Percentiles rank a stretch among this genome's conserved stretches.
Conservation (phyloP, 2,329 filamentous ascomycete genomes). For the Colletotrichum acutatum region DNA sequence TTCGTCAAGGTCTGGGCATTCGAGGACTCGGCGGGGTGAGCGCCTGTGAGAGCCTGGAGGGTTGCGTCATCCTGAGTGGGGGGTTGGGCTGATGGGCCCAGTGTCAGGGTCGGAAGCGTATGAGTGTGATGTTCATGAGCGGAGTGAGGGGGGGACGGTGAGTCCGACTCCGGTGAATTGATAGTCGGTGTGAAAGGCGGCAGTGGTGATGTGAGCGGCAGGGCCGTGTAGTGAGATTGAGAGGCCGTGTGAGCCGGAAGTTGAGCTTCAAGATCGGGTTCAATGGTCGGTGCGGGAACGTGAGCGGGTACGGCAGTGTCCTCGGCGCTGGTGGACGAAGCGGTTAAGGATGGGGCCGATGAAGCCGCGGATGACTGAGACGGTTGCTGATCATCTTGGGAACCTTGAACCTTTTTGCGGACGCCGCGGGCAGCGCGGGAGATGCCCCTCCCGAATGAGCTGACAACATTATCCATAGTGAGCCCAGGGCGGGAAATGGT, state of each 20-base stretch:
- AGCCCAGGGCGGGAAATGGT: conserved; percentile 12
- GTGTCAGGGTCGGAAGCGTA: conserved; percentile 21
- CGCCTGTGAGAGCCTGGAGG: conserved; percentile 5
- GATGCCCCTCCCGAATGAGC: conserved; percentile 31
- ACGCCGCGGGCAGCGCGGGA: conserved; percentile 29
- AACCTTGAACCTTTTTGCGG: conserved; percentile 22
- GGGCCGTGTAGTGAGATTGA: conserved; percentile 17
- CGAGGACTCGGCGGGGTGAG: conserved; percentile 18
- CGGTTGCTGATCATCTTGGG: conserved; percentile 6
- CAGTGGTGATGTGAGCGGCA: conserved; percentile 26
- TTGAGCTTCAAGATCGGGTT: conserved; percentile 33
- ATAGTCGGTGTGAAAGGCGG: background rate
- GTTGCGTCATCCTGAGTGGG: conserved; percentile 28
- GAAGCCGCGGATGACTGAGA: conserved; percentile 13
- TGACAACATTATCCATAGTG: conserved; percentile 30
- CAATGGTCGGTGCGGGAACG: conserved; percentile 5
- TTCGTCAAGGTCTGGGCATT: conserved; percentile 21
- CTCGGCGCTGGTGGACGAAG: conserved; percentile 30
- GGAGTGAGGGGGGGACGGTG: conserved; percentile 16
- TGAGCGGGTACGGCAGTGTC: background rate
- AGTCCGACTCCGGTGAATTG: background rate
- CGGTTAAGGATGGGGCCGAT: conserved; percentile 30
- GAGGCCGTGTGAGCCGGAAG: conserved; percentile 15
- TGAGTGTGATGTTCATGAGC: conserved; percentile 9
- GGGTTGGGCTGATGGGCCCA: conserved; percentile 27